These are phyloP conservation scores for Trichoderma oligosporum DNA, from an alignment of 2,329 filamentous ascomycete genomes.

Conservation along the genomic window DNA sequence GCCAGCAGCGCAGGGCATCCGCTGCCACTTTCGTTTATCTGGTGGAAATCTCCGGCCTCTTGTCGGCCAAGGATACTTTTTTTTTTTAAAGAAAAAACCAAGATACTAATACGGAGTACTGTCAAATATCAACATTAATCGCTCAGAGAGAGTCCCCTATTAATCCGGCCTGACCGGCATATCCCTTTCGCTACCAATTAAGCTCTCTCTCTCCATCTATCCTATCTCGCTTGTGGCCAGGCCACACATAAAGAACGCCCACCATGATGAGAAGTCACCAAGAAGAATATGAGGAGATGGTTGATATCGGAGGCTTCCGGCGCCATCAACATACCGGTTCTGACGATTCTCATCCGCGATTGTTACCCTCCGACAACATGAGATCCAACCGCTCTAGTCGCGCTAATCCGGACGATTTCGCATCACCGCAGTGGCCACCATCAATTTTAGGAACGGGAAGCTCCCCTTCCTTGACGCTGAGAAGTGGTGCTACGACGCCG, in stretches of 20 bases:
- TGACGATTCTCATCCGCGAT: constrained; percentile 18
- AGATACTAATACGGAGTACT: background rate
- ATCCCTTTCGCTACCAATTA: background rate
- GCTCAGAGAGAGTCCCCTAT: background rate
- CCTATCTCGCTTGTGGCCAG: constrained; percentile 17
- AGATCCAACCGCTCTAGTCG: constrained; percentile 19
- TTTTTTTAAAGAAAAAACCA: no score
- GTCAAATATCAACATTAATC: constrained; percentile 1
- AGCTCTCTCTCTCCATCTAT: background rate
- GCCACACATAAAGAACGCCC: constrained; percentile 9
- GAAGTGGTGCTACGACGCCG: constrained; percentile 28
- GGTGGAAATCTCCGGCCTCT: constrained; percentile 1
- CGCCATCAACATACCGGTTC: constrained; percentile 18
- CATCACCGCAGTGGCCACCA: constrained; percentile 28
- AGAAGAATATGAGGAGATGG: constrained; percentile 24
- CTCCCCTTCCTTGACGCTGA: constrained; percentile 25
- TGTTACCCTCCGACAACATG: constrained; percentile 13
- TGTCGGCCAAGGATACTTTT: constrained; percentile 4
- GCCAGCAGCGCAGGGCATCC: background rate
- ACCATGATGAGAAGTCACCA: constrained; percentile 24
- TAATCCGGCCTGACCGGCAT: constrained; percentile 3
- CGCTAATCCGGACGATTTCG: constrained; percentile 21
- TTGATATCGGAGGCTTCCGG: constrained; percentile 22
- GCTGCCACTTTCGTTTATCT: constrained; percentile 12
- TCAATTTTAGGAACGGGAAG: constrained; percentile 27